Conservation (phyloP, 352 stramenopile genomes). For the Phytophthora sansomeana region DNA sequence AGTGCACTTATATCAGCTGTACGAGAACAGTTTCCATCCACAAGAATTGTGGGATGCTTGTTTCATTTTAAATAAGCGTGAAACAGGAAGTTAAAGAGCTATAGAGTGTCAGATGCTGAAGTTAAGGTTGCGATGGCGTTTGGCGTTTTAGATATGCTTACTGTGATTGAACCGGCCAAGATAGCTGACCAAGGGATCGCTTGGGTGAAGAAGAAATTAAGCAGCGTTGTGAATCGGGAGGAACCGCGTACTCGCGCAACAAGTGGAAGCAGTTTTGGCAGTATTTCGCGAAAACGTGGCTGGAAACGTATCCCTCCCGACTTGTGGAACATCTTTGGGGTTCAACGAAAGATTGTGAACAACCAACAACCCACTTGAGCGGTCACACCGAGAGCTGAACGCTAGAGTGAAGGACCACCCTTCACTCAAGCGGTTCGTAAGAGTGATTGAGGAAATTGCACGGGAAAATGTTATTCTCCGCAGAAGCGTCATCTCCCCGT, state of each 20-base stretch:
- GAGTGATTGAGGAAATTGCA: too few relatives aligned
- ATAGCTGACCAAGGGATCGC: background rate
- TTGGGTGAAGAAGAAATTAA: slow-evolving; percentile 8
- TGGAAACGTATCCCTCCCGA: background rate
- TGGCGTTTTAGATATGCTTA: slow-evolving; percentile 8
- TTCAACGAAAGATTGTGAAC: too few relatives aligned
- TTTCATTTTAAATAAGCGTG: slow-evolving; percentile 15
- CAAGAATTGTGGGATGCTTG: slow-evolving; percentile 1
- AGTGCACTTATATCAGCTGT: background rate
- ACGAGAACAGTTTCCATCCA: background rate
- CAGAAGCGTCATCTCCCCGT: too few relatives aligned
- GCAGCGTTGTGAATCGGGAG: background rate
- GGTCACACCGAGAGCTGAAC: too few relatives aligned
- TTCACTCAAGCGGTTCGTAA: too few relatives aligned
- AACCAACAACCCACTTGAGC: too few relatives aligned
- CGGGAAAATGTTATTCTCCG: too few relatives aligned
- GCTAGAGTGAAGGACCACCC: too few relatives aligned
- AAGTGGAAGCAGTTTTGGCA: slow-evolving; percentile 9
- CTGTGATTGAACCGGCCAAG: slow-evolving; percentile 2
- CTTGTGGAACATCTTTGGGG: too few relatives aligned
- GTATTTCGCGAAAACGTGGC: background rate
- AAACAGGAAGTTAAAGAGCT: slow-evolving; percentile 5
- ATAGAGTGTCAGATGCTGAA: background rate
- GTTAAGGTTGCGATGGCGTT: slow-evolving; percentile 3
- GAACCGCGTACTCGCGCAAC: background rate